Conservation (phyloP, 768 basidiomycete species). For the Hericium erinaceus region DNA sequence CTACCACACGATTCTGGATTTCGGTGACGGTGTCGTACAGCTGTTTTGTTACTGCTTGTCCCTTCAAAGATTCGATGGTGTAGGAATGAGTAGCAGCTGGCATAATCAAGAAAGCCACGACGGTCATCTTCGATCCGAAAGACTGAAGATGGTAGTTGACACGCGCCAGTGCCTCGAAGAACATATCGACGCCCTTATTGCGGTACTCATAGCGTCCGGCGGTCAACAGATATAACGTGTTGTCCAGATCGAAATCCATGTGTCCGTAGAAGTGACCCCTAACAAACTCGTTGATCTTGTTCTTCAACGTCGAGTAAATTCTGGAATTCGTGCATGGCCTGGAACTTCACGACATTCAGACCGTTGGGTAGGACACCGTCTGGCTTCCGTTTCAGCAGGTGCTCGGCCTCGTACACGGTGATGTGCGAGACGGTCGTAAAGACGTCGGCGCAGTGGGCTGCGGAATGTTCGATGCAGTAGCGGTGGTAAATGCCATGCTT, state of each 20-base stretch:
- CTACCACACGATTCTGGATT: conserved; percentile 88
- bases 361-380: conserved; percentile 97
- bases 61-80: conserved; percentile 94
- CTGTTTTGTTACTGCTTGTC: conserved; percentile 96
- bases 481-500: conserved; percentile 98
- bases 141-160: conserved; percentile 57
- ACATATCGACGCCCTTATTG: conserved; percentile 99
- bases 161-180: conserved; percentile 92
- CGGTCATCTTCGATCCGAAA: conserved; percentile 63
- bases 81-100: conserved; percentile 94
- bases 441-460: conserved; percentile 93
- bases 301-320: conserved; percentile 82
- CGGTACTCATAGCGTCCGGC: conserved; percentile 99
- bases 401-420: conserved; percentile 95
- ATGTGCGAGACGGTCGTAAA: conserved; percentile 98
- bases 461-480: conserved; percentile 95
- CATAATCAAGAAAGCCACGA: conserved; percentile 99
- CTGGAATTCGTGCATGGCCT: conserved; percentile 99
- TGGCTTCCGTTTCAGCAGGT: conserved; percentile 92
- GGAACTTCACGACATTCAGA: conserved; percentile 97
- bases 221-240: conserved; percentile 92
- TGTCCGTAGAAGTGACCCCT: conserved; percentile 98
- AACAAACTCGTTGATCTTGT: conserved; percentile 98
- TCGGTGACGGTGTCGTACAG: conserved; percentile 92
- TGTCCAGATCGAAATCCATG: conserved; percentile 92